phyloP scores from a whole-genome alignment of 2,329 filamentous ascomycete species.

The Hymenoscyphus occultus region DNA sequence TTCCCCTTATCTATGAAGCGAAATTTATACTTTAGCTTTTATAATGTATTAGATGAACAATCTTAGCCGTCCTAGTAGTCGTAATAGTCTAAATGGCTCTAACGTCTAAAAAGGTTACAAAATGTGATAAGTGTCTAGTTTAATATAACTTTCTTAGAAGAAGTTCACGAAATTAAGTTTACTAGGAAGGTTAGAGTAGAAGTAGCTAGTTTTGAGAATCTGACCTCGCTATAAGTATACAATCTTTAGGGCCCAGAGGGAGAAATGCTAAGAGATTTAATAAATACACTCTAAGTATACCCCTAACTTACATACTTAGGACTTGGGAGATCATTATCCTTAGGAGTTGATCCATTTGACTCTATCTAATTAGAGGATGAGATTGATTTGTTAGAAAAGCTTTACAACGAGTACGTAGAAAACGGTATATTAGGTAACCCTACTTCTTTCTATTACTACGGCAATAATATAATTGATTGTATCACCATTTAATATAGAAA shows the following conservation, averaged over 20 bases:
- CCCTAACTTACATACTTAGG: conserved; percentile 13
- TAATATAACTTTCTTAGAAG: not conserved
- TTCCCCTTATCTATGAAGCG: not conserved
- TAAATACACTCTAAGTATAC: conserved; percentile 1
- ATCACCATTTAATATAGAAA: not conserved
- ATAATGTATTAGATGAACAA: conserved; percentile 7
- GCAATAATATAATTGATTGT: not conserved
- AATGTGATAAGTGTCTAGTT: conserved; percentile 10
- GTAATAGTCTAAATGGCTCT: conserved; percentile 9
- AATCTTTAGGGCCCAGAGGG: conserved; percentile 6
- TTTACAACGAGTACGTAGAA: conserved; percentile 7
- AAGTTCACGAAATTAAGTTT: not conserved
- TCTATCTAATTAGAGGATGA: conserved; percentile 4
- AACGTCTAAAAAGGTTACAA: conserved; percentile 3
- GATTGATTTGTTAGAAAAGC: conserved; percentile 11
- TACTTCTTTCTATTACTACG: not conserved
- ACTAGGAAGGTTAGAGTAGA: not conserved
- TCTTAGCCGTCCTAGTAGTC: conserved; percentile 10
- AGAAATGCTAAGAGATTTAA: conserved; percentile 4
- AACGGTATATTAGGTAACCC: not conserved
- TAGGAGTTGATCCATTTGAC: not conserved
- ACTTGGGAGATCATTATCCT: conserved; percentile 3
- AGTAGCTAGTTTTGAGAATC: conserved; percentile 11
- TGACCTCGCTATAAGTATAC: conserved; percentile 19
- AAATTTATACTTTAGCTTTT: conserved; percentile 6